phyloP scores from a whole-genome alignment of 345 rosid genomes.

The Trapa bicornis region DNA sequence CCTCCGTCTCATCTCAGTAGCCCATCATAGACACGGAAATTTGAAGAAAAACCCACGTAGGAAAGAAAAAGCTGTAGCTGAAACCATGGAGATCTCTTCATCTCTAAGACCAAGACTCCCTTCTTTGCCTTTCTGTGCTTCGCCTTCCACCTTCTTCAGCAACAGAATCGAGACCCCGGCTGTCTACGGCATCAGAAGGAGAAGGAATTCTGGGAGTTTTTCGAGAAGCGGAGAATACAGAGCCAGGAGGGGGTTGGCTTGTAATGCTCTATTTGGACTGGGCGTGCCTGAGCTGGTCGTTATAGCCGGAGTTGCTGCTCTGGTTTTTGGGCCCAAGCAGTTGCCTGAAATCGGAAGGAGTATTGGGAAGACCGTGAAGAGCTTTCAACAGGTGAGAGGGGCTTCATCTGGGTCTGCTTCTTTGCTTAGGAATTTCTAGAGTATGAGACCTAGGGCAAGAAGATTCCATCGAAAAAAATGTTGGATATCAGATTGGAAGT shows the following conservation, averaged over 20 bases:
- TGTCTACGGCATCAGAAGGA: slow-evolving; percentile 10
- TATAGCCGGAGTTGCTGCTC: slow-evolving; percentile 85
- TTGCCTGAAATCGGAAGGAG: slow-evolving; percentile 91
- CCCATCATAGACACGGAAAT: neutral
- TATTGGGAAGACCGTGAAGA: slow-evolving; percentile 87
- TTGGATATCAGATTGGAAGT: neutral
- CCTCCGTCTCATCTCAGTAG: neutral
- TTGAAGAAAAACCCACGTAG: neutral
- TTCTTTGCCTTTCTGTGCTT: slow-evolving; percentile 36
- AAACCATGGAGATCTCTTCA: slow-evolving; percentile 54
- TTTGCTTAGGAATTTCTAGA: neutral
- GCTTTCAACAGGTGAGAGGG: slow-evolving; percentile 77
- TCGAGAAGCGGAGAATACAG: slow-evolving; percentile 23
- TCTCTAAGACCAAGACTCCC: slow-evolving; percentile 26
- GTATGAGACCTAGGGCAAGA: too few relatives aligned
- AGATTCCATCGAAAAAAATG: neutral
- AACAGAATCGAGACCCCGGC: slow-evolving; percentile 14
- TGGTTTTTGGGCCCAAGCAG: slow-evolving; percentile 90
- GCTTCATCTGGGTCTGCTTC: slow-evolving; percentile 9
- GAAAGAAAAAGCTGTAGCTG: neutral
- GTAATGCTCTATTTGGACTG: slow-evolving; percentile 80
- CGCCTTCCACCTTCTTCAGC: slow-evolving; percentile 27
- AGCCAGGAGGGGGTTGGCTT: slow-evolving; percentile 36
- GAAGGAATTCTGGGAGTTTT: slow-evolving; percentile 13
- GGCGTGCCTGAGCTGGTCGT: slow-evolving; percentile 94